Evolutionary conservation across 768 basidiomycete genomes (phyloP), one percentile per base, ranked within the genome.

Genomic region (Tylopilus felleus): DNA sequence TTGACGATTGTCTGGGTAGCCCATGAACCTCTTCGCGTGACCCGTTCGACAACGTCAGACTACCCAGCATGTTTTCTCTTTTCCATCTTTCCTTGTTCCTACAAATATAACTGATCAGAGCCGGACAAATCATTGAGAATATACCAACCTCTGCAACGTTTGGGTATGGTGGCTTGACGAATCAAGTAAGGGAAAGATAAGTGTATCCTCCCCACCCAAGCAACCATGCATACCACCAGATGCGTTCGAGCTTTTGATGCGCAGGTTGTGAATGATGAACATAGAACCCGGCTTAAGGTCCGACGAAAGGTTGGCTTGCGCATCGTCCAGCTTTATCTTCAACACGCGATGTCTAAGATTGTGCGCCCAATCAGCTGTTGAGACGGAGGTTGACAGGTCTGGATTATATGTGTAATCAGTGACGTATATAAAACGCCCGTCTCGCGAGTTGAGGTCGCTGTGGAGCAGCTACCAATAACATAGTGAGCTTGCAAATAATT

Each of bases 351-450:
- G 77, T 35, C 77, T 71, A n/a, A 83, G 73, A n/a, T 73, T 71
- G n/a, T 49, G 51, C 3, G 75, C 70, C 76, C 79, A 80, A 22
- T 68, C 61, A 46, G 71, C 67, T 4, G 56, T 49, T 25, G 58
- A 62, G 19, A 61, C 52, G 4, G 64, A 53, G n/a, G 66, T 56
- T 5, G 69, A 61, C 33, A 86, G 68, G 47, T 77, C 68, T 4
- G 74, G 59, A 49, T 84, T 77, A 4, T 70, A 63, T 2, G 85
- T 85, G 61, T 86, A 88, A 65, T 89, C 87, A 8, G 85, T 87
- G 29, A 84, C 79, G 56, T 79, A 83, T 36, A 87, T 65, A 46
- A 70, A 74, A 5, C 75, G 67, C 23, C 65, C 63, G 25, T 71
- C 65, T 28, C 65, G 59, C 17, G 71, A 60, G 41, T 73, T 69